A percentile compares a stretch with the other conserved stretches of the same genome.
phyloP scores from a whole-genome alignment of 2,329 filamentous ascomycete genomes.

The Calonectria multiphialidica region DNA sequence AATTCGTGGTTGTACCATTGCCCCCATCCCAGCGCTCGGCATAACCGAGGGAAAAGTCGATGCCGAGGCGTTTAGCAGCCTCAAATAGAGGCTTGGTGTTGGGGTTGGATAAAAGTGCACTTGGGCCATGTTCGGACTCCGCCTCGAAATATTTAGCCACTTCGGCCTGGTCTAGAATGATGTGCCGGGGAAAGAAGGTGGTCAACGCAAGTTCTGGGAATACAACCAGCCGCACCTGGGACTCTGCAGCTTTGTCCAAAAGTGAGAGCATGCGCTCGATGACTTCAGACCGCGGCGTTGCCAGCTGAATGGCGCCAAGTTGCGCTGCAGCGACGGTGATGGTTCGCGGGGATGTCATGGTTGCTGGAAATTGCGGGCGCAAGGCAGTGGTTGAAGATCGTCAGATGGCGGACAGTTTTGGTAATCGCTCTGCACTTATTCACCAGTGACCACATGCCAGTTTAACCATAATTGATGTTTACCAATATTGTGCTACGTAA shows the following conservation, averaged over 20 bases:
- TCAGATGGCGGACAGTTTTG: too few species aligned
- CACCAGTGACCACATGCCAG: too few species aligned
- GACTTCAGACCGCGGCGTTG: neutral
- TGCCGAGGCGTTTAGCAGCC: neutral
- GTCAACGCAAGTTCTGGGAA: constrained; percentile 13
- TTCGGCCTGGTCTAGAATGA: neutral
- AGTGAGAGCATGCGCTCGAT: neutral
- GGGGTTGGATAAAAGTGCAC: neutral
- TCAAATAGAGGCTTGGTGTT: constrained; percentile 4
- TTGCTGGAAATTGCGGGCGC: too few species aligned
- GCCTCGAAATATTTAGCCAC: neutral
- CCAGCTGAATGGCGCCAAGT: constrained; percentile 4
- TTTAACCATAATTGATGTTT: too few species aligned
- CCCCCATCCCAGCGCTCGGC: neutral
- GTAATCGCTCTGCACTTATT: too few species aligned
- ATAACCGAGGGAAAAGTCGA: constrained; percentile 7
- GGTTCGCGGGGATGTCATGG: neutral
- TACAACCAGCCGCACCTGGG: neutral
- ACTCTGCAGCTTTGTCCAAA: neutral
- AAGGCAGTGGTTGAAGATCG: too few species aligned
- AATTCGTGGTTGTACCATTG: neutral
- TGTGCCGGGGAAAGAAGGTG: constrained; percentile 16
- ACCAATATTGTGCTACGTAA: too few species aligned
- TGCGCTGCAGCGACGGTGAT: constrained; percentile 15
- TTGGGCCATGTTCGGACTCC: neutral